phyloP scores from a whole-genome alignment of 2,329 filamentous ascomycete species.

The Curvularia sp. region DNA sequence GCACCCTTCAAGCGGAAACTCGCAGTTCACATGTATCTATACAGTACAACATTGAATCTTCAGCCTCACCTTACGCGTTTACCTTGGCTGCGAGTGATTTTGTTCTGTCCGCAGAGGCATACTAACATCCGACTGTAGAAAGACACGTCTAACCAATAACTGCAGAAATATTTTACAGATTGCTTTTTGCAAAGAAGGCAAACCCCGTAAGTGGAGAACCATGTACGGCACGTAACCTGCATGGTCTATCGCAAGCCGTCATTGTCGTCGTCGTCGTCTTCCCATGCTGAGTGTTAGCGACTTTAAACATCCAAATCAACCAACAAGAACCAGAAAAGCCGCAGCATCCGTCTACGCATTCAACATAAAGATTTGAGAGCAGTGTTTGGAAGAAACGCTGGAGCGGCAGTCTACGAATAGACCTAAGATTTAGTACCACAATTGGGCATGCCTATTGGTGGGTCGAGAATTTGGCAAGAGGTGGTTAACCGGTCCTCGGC shows the following conservation, averaged over 20 bases:
- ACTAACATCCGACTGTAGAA: not conserved
- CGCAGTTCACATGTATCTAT: not conserved
- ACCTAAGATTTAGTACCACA: not conserved
- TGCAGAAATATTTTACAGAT: not conserved
- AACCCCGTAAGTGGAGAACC: slow-evolving; percentile 7
- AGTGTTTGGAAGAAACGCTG: not conserved
- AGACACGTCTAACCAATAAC: not conserved
- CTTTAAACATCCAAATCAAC: too few relatives aligned
- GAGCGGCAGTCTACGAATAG: not conserved
- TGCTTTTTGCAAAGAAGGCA: slow-evolving; percentile 2
- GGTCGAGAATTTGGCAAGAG: not conserved
- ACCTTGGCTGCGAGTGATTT: not conserved
- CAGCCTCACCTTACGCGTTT: not conserved
- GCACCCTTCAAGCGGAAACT: not conserved
- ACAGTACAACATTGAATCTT: not conserved
- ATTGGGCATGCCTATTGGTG: not conserved
- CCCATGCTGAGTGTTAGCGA: not conserved
- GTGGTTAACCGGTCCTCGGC: slow-evolving; percentile 1
- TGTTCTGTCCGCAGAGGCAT: not conserved
- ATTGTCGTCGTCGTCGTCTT: not conserved
- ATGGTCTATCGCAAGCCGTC: not conserved
- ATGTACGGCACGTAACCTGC: not conserved
- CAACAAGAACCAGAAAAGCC: not conserved
- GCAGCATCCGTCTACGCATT: not conserved
- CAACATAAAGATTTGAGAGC: too few relatives aligned